Base-by-base conservation (phyloP, 2,329 filamentous ascomycete genomes). In the Calonectria hongkongensis region DNA sequence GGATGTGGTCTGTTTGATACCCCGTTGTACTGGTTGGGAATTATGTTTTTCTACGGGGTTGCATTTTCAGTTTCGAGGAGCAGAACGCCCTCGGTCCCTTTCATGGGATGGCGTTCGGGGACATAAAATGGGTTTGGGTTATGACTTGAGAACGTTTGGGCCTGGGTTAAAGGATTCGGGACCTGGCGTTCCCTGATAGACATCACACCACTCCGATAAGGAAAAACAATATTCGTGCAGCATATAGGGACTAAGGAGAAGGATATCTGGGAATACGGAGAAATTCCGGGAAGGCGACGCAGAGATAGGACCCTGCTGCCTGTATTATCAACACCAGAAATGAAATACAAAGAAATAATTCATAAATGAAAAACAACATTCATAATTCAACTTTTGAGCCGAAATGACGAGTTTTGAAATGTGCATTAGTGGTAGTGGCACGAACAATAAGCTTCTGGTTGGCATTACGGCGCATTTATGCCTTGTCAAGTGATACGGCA, bases 141-240 rank as follows among this genome's bases (percentile, higher is more conserved):
- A 76, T 74, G 73, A 69, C 74, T 51, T 60, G 51, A 58, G 51
- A 41, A 45, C 21, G 56, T 73, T 78, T 76, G 74, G 78, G 72
- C 73, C 74, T 70, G 74, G 74, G 74, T 79, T 73, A 76, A 72
- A 69, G 72, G 76, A 73, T 78, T 77, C 75, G 67, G 75, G 80
- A 75, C 70, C 64, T 64, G 68, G 74, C 78, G 77, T 77, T 76
- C 76, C 74, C 76, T 79, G 75, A 85, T 87, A 88, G 85, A 88
- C 82, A 85, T 82, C 87, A 86, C 87, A 87, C 87, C 85, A 87
- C 87, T 89, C 85, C 75, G 80, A 78, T 76, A 81, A 81, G 79
- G 76, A 73, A 80, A 80, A 78, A 78, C 71, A 75, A 74, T 64
- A 47, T 77, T 71, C 72, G 73, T 75, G 81, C 80, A 83, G 80